These are phyloP conservation scores for Brassica napus DNA, from an alignment of 345 rosid species.

Conservation along the genomic window Da-Ae NC_063448.1:42282001-42282500, in stretches of 20 bases:
- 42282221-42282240: slow-evolving; percentile 91
- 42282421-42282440: slow-evolving; percentile 55
- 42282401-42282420: slow-evolving; percentile 61
- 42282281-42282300: slow-evolving; percentile 59
- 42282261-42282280: slow-evolving; percentile 69
- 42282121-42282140: slow-evolving; percentile 62
- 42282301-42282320: slow-evolving; percentile 60
- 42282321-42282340: slow-evolving; percentile 71
- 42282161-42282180: slow-evolving; percentile 71
- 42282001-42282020: slow-evolving; percentile 85
- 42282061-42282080: slow-evolving; percentile 92
- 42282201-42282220: slow-evolving; percentile 82
- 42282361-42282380: slow-evolving; percentile 50
- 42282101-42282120: slow-evolving; percentile 70
- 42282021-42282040: slow-evolving; percentile 89
- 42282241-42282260: slow-evolving; percentile 65
- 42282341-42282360: slow-evolving; percentile 18
- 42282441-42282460: slow-evolving; percentile 75
- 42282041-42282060: slow-evolving; percentile 79
- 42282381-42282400: slow-evolving; percentile 64
- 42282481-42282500: slow-evolving; percentile 84
- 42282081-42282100: slow-evolving; percentile 91
- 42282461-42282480: slow-evolving; percentile 90
- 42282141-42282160: slow-evolving; percentile 81
- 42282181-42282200: slow-evolving; percentile 62